phyloP scores from a whole-genome alignment of 441 rosid species.

The Adansonia grandidieri region DNA sequence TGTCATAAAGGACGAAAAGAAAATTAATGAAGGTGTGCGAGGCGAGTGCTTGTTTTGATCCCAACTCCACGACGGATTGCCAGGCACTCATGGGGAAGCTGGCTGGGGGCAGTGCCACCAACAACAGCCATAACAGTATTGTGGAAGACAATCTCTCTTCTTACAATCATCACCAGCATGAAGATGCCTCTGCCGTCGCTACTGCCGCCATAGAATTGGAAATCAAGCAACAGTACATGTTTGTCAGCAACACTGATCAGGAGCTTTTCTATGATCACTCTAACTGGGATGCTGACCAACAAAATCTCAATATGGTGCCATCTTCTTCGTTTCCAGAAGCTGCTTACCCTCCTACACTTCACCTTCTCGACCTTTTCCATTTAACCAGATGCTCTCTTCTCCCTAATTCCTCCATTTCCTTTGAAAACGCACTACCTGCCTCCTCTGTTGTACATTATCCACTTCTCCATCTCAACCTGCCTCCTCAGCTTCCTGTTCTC shows the following conservation, averaged over 20 bases:
- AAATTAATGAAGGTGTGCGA: constrained; percentile 40
- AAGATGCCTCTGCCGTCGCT: constrained; percentile 16
- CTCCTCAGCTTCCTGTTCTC: constrained; percentile 73
- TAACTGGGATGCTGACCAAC: constrained; percentile 44
- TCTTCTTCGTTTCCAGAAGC: constrained; percentile 32
- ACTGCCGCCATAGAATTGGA: constrained; percentile 38
- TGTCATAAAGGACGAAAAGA: background rate
- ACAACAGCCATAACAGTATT: constrained; percentile 33
- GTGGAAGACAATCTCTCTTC: constrained; percentile 43
- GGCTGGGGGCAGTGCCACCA: constrained; percentile 35
- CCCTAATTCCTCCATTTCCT: constrained; percentile 51
- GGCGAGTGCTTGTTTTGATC: constrained; percentile 49
- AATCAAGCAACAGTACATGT: constrained; percentile 40
- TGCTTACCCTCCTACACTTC: constrained; percentile 46
- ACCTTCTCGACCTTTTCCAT: constrained; percentile 70
- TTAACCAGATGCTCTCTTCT: constrained; percentile 47
- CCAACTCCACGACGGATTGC: constrained; percentile 38
- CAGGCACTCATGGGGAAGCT: constrained; percentile 23
- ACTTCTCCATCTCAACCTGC: constrained; percentile 58
- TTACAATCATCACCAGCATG: constrained; percentile 39
- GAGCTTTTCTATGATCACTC: constrained; percentile 29
- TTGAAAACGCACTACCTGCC: constrained; percentile 36
- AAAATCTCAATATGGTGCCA: constrained; percentile 34
- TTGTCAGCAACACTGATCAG: background rate
- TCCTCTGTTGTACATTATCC: constrained; percentile 63